Conservation (phyloP, 2,329 filamentous ascomycete species). For the Pseudogymnoascus destructans region DNA sequence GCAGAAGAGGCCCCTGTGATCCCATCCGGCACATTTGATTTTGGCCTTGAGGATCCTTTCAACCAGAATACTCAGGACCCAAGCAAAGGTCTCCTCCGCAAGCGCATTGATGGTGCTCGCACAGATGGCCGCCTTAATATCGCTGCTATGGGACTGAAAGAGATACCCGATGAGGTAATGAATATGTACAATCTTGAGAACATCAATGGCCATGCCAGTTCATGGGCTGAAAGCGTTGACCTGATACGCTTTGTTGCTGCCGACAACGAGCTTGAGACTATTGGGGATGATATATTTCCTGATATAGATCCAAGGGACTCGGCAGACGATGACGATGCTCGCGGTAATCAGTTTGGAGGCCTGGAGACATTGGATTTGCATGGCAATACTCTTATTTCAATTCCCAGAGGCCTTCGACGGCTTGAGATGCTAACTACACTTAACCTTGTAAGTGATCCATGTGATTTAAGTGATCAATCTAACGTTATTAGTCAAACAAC, state of each 20-base stretch:
- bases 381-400: constrained; percentile 58
- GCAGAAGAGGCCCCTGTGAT: constrained; percentile 30
- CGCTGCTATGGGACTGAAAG: constrained; percentile 64
- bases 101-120: constrained; percentile 59
- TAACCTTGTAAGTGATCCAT: constrained; percentile 51
- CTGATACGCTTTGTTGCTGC: constrained; percentile 72
- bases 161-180: constrained; percentile 71
- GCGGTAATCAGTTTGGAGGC: constrained; percentile 66
- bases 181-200: constrained; percentile 79
- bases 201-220: constrained; percentile 46
- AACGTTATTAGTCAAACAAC: constrained; percentile 58
- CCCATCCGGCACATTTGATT: constrained; percentile 42
- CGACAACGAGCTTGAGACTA: constrained; percentile 70
- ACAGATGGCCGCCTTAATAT: constrained; percentile 78
- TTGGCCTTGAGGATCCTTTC: constrained; percentile 56
- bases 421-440: constrained; percentile 64
- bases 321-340: constrained; percentile 50
- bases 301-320: constrained; percentile 47
- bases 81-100: constrained; percentile 54
- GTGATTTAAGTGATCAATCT: not conserved
- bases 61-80: constrained; percentile 47
- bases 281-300: constrained; percentile 67
- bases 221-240: constrained; percentile 89
- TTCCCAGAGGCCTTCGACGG: constrained; percentile 65
- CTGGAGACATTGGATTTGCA: constrained; percentile 75